A percentile compares a stretch with the other conserved stretches of the same genome.
phyloP scores from a whole-genome alignment of 2,329 filamentous ascomycete genomes.

The Exophiala oligosperma region DNA sequence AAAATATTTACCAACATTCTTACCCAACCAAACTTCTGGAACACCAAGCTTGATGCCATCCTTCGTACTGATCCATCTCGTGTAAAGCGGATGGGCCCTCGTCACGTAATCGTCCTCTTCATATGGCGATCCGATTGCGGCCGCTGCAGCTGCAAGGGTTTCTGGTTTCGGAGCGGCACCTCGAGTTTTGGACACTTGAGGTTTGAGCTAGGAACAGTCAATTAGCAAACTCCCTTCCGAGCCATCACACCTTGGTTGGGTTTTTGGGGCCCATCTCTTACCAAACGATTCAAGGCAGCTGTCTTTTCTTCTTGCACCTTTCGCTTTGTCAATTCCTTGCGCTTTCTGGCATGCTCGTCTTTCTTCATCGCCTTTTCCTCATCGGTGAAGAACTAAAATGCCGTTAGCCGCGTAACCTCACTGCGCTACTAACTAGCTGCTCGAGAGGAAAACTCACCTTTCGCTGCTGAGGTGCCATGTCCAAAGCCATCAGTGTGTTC shows the following conservation, averaged over 20 bases:
- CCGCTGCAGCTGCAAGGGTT: constrained; percentile 40
- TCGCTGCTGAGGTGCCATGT: constrained; percentile 46
- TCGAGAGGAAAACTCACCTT: constrained; percentile 15
- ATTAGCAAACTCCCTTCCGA: background rate
- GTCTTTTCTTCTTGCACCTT: constrained; percentile 78
- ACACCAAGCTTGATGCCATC: constrained; percentile 45
- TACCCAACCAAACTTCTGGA: constrained; percentile 50
- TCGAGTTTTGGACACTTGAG: constrained; percentile 62
- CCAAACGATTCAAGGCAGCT: constrained; percentile 30
- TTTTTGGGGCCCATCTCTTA: background rate
- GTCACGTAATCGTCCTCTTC: constrained; percentile 38
- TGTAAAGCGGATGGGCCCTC: constrained; percentile 45
- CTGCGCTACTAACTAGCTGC: constrained; percentile 4
- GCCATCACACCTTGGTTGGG: too few relatives aligned
- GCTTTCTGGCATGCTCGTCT: constrained; percentile 70
- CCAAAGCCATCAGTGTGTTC: constrained; percentile 53
- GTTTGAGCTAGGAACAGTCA: constrained; percentile 49
- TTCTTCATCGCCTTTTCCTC: constrained; percentile 73
- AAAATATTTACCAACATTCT: constrained; percentile 43
- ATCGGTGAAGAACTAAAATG: constrained; percentile 68
- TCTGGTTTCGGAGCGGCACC: constrained; percentile 50
- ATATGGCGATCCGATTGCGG: constrained; percentile 35
- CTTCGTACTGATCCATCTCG: constrained; percentile 45
- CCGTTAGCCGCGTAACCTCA: constrained; percentile 61
- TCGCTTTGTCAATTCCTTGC: constrained; percentile 74